Percentiles rank a stretch among this genome's conserved stretches.
phyloP scores from a whole-genome alignment of 345 rosid species.

The Dipteronia dyeriana region DNA sequence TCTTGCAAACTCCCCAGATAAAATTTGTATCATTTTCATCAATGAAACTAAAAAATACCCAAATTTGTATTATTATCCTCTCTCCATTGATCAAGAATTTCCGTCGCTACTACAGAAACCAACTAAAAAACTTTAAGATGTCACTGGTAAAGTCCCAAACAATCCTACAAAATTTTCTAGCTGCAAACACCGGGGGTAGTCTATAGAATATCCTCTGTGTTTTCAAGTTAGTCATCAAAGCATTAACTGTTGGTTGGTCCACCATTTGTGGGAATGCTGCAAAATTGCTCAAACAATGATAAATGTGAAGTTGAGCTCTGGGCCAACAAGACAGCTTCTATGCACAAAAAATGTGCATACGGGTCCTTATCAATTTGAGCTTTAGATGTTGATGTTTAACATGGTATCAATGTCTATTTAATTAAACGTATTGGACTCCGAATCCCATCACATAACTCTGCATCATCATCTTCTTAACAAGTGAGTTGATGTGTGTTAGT shows the following conservation, averaged over 20 bases:
- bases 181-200: constrained; percentile 1
- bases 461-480: background rate
- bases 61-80: no score
- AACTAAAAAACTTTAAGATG: no score
- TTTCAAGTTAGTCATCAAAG: background rate
- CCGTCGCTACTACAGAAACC: no score
- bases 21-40: no score
- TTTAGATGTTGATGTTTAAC: no score
- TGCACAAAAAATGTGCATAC: no score
- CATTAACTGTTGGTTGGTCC: background rate
- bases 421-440: background rate
- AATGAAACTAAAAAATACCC: no score
- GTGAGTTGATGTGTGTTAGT: background rate
- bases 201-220: background rate
- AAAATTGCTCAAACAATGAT: background rate
- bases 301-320: background rate
- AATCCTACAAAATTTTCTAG: no score
- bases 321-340: background rate
- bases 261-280: background rate
- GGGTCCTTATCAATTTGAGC: no score
- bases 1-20: no score
- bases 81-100: no score
- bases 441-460: background rate
- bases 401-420: background rate
- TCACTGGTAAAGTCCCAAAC: no score